These are phyloP conservation scores for Colletotrichum cordylinicola DNA, from an alignment of 2,329 filamentous ascomycete species.

Conservation along the genomic window DNA sequence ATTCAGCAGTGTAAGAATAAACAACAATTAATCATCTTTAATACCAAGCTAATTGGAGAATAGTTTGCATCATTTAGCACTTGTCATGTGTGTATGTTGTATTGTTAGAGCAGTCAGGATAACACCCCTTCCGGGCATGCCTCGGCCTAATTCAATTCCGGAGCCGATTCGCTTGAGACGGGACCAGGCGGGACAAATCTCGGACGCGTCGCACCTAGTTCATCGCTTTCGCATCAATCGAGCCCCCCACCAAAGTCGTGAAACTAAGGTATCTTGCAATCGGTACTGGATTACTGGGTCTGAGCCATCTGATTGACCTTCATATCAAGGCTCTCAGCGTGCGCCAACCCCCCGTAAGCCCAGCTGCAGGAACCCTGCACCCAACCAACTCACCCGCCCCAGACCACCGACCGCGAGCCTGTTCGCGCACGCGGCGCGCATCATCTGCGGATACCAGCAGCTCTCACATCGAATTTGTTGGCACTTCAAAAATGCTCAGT, in stretches of 20 bases:
- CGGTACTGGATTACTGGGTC: background rate
- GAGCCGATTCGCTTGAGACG: background rate
- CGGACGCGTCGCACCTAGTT: background rate
- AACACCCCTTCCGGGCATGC: background rate
- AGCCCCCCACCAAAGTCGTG: background rate
- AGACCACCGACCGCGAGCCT: background rate
- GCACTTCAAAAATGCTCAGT: background rate
- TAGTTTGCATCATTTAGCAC: background rate
- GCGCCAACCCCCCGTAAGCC: background rate
- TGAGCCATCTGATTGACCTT: background rate
- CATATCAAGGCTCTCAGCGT: background rate
- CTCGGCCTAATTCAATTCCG: slow-evolving; percentile 8
- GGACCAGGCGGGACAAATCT: background rate
- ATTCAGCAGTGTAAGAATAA: too few species aligned
- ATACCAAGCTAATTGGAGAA: background rate
- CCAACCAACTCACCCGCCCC: background rate
- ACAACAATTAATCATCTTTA: too few species aligned
- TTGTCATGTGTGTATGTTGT: background rate
- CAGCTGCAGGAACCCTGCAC: background rate
- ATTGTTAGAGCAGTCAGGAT: background rate
- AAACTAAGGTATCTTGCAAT: background rate
- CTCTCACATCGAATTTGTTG: background rate
- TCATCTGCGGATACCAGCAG: background rate
- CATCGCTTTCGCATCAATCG: background rate
- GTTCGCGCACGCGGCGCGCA: background rate